Evolutionary conservation across 805 yeast species (phyloP).

Genomic region (Spathaspora gorwiae): DNA sequence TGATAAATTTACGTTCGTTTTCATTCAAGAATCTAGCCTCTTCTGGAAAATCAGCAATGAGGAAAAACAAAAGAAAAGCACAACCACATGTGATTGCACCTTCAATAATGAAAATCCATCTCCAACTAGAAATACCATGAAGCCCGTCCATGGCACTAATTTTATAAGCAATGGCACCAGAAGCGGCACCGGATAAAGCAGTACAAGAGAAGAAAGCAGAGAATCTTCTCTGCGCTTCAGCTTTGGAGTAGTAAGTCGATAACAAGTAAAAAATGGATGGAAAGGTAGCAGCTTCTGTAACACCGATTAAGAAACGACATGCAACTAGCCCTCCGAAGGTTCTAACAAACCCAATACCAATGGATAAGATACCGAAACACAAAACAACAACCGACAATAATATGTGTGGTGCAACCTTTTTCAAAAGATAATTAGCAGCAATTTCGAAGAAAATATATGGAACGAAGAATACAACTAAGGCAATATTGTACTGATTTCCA

Average conservation of each 20-base stretch:
- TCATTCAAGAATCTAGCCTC: slow-evolving; percentile 49
- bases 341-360: slow-evolving; percentile 61
- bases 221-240: slow-evolving; percentile 66
- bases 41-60: slow-evolving; percentile 71
- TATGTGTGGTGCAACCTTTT: slow-evolving; percentile 55
- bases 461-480: slow-evolving; percentile 66
- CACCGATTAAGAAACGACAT: slow-evolving; percentile 62
- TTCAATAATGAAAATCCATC: slow-evolving; percentile 49
- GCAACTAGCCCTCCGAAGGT: slow-evolving; percentile 57
- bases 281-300: slow-evolving; percentile 67
- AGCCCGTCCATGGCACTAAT: slow-evolving; percentile 50
- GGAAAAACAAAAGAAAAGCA: slow-evolving; percentile 37
- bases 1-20: slow-evolving; percentile 40
- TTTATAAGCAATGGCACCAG: slow-evolving; percentile 68
- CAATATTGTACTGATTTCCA: slow-evolving; percentile 59
- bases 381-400: slow-evolving; percentile 61
- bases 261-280: slow-evolving; percentile 72
- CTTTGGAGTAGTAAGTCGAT: slow-evolving; percentile 59
- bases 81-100: slow-evolving; percentile 37
- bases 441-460: slow-evolving; percentile 66
- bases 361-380: slow-evolving; percentile 58
- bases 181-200: slow-evolving; percentile 74
- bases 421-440: slow-evolving; percentile 58
- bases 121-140: slow-evolving; percentile 43
- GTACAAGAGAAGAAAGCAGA: slow-evolving; percentile 68